Base-by-base conservation (phyloP, 805 yeast species). In the Lipomyces oligophaga region DNA sequence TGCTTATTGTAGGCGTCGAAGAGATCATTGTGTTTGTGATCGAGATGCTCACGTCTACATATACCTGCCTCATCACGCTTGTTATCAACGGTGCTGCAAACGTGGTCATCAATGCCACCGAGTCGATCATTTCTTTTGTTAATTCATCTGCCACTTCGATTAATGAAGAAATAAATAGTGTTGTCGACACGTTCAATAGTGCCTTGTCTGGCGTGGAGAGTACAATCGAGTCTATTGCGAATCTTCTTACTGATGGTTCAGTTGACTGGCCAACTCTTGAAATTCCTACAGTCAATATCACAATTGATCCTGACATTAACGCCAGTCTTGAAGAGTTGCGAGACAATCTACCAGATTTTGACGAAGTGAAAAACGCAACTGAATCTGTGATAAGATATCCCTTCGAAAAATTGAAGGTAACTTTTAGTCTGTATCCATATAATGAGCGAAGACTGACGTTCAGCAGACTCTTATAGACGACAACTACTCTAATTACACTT, bases 21-120 rank as follows among this genome's bases (percentile, higher is more conserved):
- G 71, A 73, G 34, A 53, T 88, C 33, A 61, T 85, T 0, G 60
- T 78, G 3, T 85, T 90, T 60, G 68, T 78, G 5, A 67, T 90
- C 6, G 87, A 88, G 26, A 58, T 90, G 54, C 76, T 83, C 38
- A 64, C 88, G 1, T 97, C 97, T 0, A 93, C 97, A 0, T 86
- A 85, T 64, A 81, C 83, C 0, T 93, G 98, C 64, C 69, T 93
- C 11, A 63, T 87, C 11, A 78, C 84, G 0, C 81, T 93, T 4
- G 78, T 88, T 0, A 70, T 89, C 5, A 81, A 78, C 58, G 85
- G 89, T 2, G 75, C 85, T 0, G 82, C 81, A 1, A 79, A 78
- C 55, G 78, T 80, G 25, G 94, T 94, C 0, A 63, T 85, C 1
- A 83, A 85, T 60, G 77, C 86, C 0, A 80, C 95, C 0, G 85